Evolutionary conservation across 2,329 filamentous ascomycete genomes (phyloP), one percentile per base, ranked within the genome.

Genomic region (Hypoxylon sp.): DNA sequence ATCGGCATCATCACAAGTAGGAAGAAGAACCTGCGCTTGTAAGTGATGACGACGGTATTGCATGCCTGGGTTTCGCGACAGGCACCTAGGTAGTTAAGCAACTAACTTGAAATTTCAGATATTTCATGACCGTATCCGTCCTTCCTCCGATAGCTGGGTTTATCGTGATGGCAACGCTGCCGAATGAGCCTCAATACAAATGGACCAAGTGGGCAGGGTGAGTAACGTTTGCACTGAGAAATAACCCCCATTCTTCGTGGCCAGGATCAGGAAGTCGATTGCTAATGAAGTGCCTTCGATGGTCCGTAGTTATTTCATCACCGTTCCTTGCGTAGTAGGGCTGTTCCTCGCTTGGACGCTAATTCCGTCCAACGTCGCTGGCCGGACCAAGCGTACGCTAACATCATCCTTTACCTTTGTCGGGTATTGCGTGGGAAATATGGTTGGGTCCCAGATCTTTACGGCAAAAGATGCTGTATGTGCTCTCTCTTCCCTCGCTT

Each of bases 361-460:
- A 46, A 79, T 84, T 52, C 81, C 83, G 0, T 82, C 81, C 35
- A 85, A 85, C 70, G 78, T 83, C 3, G 82, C 81, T 3, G 83
- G 83, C 6, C 78, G 82, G 6, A 85, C 83, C 0, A 85, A 85
- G 70, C 81, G 83, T 26, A 83, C 83, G 3, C 73, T 84, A 44
- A 82, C 81, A 11, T 81, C 79, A 14, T 82, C 82, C 2, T 80
- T 83, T 42, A 82, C 83, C 0, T 83, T 85, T 57, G 77, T 83
- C 5, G 82, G 78, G 0, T 85, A 84, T 70, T 84, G 83, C 58
- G 81, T 83, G 2, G 83, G 83, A 1, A 85, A 84, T 70, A 84
- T 84, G 79, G 78, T 78, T 2, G 83, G 83, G 3, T 81, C 80
- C 6, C 82, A 84, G 71, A 83, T 85, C 55, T 85, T 84, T 75